Conservation (phyloP, 257 asterid genomes). For the Forsythia suspensa region DNA sequence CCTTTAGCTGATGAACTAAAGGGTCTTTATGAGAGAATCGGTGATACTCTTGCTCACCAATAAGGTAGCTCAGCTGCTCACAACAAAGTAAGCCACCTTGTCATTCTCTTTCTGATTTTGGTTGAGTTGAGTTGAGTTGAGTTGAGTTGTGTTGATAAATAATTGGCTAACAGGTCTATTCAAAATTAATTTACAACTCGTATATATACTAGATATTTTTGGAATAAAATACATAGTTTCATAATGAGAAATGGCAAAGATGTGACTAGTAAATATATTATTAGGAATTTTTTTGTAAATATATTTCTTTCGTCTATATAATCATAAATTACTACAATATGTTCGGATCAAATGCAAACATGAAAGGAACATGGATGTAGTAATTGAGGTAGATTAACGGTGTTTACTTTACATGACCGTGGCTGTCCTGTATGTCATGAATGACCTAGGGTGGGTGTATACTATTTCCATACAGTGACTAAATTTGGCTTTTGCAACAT, state of each 20-base stretch:
- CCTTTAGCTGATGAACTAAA: conserved; percentile 76
- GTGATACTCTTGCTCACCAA: conserved; percentile 82
- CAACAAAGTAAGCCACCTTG: conserved; percentile 52
- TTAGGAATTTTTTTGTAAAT: background rate
- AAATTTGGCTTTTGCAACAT: background rate
- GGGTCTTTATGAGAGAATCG: conserved; percentile 71
- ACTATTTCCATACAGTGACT: background rate
- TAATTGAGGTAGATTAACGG: background rate
- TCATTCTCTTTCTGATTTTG: conserved; percentile 5
- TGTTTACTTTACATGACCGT: background rate
- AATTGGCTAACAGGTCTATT: background rate
- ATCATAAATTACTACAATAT: background rate
- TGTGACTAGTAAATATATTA: too few relatives aligned
- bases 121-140: background rate
- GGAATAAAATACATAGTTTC: too few relatives aligned
- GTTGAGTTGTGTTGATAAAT: background rate
- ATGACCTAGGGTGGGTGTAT: conserved; percentile 1
- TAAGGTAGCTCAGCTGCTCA: conserved; percentile 92
- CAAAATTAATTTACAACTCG: background rate
- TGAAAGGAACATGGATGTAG: background rate
- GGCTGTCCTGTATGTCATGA: background rate
- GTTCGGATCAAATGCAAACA: background rate
- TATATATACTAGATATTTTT: too few relatives aligned
- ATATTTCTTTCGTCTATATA: background rate
- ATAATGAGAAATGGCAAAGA: too few relatives aligned